phyloP scores from a whole-genome alignment of 2,329 filamentous ascomycete genomes.

The Colletotrichum spaethianum region DNA sequence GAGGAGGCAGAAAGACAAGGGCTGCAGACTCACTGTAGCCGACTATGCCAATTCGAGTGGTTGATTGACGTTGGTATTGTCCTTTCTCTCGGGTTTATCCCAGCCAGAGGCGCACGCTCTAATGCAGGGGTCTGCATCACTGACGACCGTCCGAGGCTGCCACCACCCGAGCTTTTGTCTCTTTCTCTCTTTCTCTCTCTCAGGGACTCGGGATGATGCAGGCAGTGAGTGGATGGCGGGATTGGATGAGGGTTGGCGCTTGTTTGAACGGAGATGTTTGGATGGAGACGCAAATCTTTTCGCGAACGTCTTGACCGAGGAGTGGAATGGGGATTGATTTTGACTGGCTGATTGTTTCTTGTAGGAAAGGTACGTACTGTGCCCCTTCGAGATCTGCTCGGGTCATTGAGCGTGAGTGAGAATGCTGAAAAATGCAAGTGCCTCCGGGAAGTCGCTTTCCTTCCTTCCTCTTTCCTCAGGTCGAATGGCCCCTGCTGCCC shows the following conservation, averaged over 20 bases:
- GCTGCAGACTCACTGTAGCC: not conserved
- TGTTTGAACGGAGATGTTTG: slow-evolving; percentile 13
- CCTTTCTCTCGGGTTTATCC: slow-evolving; percentile 28
- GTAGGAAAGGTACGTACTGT: not conserved
- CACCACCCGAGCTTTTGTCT: not conserved
- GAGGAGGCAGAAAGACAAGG: slow-evolving; percentile 22
- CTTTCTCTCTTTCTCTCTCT: not conserved
- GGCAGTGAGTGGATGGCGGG: not conserved
- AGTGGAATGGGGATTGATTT: not conserved
- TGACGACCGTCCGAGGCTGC: slow-evolving; percentile 22
- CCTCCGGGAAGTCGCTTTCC: not conserved
- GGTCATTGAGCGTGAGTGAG: not conserved
- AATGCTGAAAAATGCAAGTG: not conserved
- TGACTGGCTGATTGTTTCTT: not conserved
- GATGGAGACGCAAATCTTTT: not conserved
- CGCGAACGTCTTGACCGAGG: not conserved
- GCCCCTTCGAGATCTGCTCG: not conserved
- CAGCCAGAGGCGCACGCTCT: slow-evolving; percentile 23
- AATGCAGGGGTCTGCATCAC: slow-evolving; percentile 36
- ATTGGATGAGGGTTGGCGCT: not conserved
- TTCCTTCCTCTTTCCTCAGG: slow-evolving; percentile 3
- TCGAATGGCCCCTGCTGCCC: not conserved
- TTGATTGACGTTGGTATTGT: slow-evolving; percentile 30
- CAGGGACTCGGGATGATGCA: slow-evolving; percentile 29
- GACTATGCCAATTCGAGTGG: slow-evolving; percentile 18